A percentile compares a stretch with the other conserved stretches of the same genome.
These are phyloP conservation scores for Colletotrichum falcatum DNA, from an alignment of 2,329 filamentous ascomycete species.

Conservation along the genomic window DNA sequence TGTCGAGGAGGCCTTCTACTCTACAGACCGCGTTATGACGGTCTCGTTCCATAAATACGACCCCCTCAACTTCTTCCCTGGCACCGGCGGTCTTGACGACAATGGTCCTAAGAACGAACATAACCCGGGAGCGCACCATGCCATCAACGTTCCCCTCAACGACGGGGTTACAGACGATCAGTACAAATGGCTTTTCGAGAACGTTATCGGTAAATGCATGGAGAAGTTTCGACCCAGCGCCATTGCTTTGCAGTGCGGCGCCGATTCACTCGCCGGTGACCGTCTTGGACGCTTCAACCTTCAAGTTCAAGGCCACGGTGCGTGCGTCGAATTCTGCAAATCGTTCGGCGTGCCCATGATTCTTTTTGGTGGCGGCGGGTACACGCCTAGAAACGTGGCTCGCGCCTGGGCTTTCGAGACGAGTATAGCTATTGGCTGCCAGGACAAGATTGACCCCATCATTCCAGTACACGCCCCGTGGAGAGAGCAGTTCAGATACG, in stretches of 20 bases:
- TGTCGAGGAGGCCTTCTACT: slow-evolving; percentile 91
- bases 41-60: slow-evolving; percentile 98
- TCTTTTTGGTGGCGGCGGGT: slow-evolving; percentile 93
- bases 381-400: slow-evolving; percentile 96
- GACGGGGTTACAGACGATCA: slow-evolving; percentile 93
- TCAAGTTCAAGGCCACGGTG: slow-evolving; percentile 93
- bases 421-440: slow-evolving; percentile 83
- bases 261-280: slow-evolving; percentile 93
- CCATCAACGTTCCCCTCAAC: slow-evolving; percentile 89
- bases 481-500: slow-evolving; percentile 83
- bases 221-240: slow-evolving; percentile 88
- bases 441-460: slow-evolving; percentile 75
- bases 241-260: slow-evolving; percentile 95
- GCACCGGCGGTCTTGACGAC: slow-evolving; percentile 87
- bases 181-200: slow-evolving; percentile 87
- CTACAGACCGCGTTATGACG: slow-evolving; percentile 90
- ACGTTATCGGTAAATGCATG: slow-evolving; percentile 81
- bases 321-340: slow-evolving; percentile 92
- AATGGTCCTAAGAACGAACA: slow-evolving; percentile 85
- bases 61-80: slow-evolving; percentile 85
- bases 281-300: slow-evolving; percentile 95
- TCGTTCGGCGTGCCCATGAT: slow-evolving; percentile 83
- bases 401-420: slow-evolving; percentile 98
- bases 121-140: slow-evolving; percentile 89
- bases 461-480: slow-evolving; percentile 87